A percentile compares a stretch with the other conserved stretches of the same genome.
These are phyloP conservation scores for Galerina sulciceps DNA, from an alignment of 768 basidiomycete species.

Conservation along the genomic window DNA sequence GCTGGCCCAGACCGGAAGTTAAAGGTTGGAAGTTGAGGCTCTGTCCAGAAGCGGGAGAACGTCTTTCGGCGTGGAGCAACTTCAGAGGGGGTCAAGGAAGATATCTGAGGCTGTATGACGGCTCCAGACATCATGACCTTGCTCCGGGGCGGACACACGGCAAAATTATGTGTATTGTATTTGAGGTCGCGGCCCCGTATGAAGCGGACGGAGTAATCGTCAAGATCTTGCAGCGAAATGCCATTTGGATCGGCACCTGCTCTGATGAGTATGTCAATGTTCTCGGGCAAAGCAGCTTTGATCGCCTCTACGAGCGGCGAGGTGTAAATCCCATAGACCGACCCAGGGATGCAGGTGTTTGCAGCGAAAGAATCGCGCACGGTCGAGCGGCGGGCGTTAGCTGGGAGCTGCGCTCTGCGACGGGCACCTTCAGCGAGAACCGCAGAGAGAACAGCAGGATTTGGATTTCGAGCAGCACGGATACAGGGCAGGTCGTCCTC, in stretches of 20 bases:
- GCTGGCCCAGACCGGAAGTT: neutral
- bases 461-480: neutral
- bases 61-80: neutral
- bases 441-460: neutral
- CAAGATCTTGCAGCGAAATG: neutral
- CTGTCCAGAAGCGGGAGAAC: neutral
- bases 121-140: neutral
- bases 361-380: neutral
- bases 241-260: neutral
- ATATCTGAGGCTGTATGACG: neutral
- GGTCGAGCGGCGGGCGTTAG: neutral
- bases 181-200: neutral
- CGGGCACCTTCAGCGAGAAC: neutral
- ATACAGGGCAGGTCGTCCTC: neutral
- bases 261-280: neutral
- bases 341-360: neutral
- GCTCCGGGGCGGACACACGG: neutral
- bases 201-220: neutral
- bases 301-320: neutral
- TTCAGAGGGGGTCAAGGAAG: neutral
- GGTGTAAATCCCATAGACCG: neutral
- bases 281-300: neutral
- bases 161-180: neutral
- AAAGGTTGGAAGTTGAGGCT: neutral
- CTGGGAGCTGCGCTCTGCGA: neutral